Percentiles rank a stretch among this genome's conserved stretches.
Evolutionary conservation across 495 filamentous ascomycete genomes (phyloP).

Genomic region (Aspergillus homomorphus): DNA sequence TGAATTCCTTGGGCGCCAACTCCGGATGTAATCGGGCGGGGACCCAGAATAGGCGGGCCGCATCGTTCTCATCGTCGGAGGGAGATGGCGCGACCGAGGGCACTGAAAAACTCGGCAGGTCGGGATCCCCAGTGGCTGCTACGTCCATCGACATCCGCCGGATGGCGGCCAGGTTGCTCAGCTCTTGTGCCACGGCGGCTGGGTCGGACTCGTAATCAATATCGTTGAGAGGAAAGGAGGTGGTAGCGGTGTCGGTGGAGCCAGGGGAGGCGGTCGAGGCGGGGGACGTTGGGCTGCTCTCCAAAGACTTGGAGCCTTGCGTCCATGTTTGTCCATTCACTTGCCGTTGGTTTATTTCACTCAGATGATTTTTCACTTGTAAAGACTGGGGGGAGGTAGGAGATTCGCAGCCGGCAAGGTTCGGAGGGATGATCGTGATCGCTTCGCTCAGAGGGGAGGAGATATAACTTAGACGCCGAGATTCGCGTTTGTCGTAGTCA

Average conservation of each 20-base stretch:
- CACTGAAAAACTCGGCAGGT: slow-evolving; percentile 76
- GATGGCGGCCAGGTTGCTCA: slow-evolving; percentile 92
- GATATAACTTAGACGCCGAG: slow-evolving; percentile 63
- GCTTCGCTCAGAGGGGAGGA: slow-evolving; percentile 49
- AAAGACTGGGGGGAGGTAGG: slow-evolving; percentile 37
- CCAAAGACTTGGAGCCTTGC: slow-evolving; percentile 43
- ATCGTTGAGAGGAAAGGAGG: slow-evolving; percentile 81
- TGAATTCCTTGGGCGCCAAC: slow-evolving; percentile 93
- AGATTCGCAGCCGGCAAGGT: slow-evolving; percentile 45
- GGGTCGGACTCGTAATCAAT: slow-evolving; percentile 90
- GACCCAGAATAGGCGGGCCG: slow-evolving; percentile 90
- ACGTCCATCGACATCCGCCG: slow-evolving; percentile 99
- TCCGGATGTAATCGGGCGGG: slow-evolving; percentile 92
- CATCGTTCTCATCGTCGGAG: slow-evolving; percentile 76
- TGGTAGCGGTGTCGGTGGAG: slow-evolving; percentile 61
- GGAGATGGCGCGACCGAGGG: slow-evolving; percentile 73
- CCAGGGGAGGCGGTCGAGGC: slow-evolving; percentile 54
- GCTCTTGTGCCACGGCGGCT: slow-evolving; percentile 88
- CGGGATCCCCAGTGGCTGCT: slow-evolving; percentile 82
- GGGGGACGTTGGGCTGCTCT: slow-evolving; percentile 53
- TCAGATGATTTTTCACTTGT: slow-evolving; percentile 30
- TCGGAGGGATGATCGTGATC: slow-evolving; percentile 44
- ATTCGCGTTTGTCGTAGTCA: slow-evolving; percentile 63
- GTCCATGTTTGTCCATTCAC: slow-evolving; percentile 44
- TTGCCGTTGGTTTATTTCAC: slow-evolving; percentile 23